phyloP scores from a whole-genome alignment of 2,329 filamentous ascomycete species.

The Didymella lethalis region DNA sequence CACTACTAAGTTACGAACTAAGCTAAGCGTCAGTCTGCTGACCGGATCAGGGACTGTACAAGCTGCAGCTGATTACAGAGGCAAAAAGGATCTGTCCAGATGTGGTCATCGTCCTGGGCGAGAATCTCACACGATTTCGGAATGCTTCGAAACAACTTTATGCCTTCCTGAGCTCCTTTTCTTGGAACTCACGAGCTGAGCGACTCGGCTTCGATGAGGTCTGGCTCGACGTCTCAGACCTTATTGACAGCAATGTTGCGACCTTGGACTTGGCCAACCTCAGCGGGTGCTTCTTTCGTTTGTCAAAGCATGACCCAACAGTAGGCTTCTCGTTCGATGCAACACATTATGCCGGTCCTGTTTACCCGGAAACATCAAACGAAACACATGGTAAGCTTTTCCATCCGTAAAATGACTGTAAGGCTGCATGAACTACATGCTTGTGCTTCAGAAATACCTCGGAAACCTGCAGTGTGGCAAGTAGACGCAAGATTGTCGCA shows the following conservation, averaged over 20 bases:
- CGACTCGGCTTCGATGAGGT: constrained; percentile 92
- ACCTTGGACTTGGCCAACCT: constrained; percentile 74
- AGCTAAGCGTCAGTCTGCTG: constrained; percentile 30
- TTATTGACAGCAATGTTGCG: constrained; percentile 80
- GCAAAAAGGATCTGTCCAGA: constrained; percentile 83
- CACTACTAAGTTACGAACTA: neutral
- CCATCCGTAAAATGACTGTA: constrained; percentile 4
- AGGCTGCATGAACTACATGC: constrained; percentile 9
- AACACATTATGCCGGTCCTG: constrained; percentile 69
- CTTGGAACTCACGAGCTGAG: constrained; percentile 82
- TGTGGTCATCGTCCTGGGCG: constrained; percentile 81
- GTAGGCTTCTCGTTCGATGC: constrained; percentile 83
- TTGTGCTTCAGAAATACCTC: constrained; percentile 11
- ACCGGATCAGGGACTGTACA: constrained; percentile 64
- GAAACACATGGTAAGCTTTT: constrained; percentile 34
- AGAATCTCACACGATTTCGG: constrained; percentile 76
- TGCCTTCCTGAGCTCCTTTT: constrained; percentile 72
- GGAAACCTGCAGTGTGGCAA: constrained; percentile 10
- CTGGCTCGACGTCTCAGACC: constrained; percentile 83
- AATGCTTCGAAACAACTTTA: constrained; percentile 85
- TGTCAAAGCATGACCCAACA: constrained; percentile 76
- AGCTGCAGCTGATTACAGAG: constrained; percentile 85
- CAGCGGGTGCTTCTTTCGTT: constrained; percentile 77
- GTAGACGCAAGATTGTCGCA: constrained; percentile 5
- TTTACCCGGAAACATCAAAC: constrained; percentile 55